Percentiles rank a stretch among this genome's conserved stretches.
These are phyloP conservation scores for Colletotrichum tropicale DNA, from an alignment of 2,329 filamentous ascomycete species.

Conservation along the genomic window DNA sequence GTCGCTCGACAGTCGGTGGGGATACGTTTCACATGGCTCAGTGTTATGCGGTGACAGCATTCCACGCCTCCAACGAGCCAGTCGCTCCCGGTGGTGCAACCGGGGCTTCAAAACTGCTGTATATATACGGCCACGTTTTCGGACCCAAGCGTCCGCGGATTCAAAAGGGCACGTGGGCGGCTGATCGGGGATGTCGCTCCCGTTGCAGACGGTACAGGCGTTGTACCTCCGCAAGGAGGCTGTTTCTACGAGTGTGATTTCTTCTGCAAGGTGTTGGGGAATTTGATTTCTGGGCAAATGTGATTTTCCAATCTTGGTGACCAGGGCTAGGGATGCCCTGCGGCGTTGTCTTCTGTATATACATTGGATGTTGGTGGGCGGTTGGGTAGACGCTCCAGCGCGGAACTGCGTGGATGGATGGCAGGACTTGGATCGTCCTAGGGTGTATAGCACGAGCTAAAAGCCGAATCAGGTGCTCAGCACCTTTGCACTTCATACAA, in stretches of 20 bases:
- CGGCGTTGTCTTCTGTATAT: slow-evolving; percentile 5
- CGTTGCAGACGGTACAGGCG: slow-evolving; percentile 1
- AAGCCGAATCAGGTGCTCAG: not conserved
- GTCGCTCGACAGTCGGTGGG: not conserved
- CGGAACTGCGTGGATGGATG: not conserved
- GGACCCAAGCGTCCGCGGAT: slow-evolving; percentile 1
- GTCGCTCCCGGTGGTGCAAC: slow-evolving; percentile 2
- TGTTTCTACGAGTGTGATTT: not conserved
- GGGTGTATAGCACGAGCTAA: not conserved
- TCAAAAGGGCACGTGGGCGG: not conserved
- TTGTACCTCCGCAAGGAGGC: slow-evolving; percentile 11
- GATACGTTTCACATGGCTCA: slow-evolving; percentile 14
- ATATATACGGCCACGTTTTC: slow-evolving; percentile 15
- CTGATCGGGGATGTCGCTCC: not conserved
- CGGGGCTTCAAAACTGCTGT: slow-evolving; percentile 3
- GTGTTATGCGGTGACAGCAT: slow-evolving; percentile 19
- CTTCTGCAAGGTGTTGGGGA: slow-evolving; percentile 18
- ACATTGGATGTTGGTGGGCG: not conserved
- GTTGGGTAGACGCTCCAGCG: not conserved
- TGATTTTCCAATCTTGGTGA: not conserved
- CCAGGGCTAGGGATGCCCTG: not conserved
- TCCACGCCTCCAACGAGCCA: slow-evolving; percentile 1
- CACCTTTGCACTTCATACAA: not conserved
- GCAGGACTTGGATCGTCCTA: not conserved
- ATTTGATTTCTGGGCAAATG: not conserved